phyloP scores from a whole-genome alignment of 1,284 basidiomycete genomes.

The Moniliophthora roreri region DNA sequence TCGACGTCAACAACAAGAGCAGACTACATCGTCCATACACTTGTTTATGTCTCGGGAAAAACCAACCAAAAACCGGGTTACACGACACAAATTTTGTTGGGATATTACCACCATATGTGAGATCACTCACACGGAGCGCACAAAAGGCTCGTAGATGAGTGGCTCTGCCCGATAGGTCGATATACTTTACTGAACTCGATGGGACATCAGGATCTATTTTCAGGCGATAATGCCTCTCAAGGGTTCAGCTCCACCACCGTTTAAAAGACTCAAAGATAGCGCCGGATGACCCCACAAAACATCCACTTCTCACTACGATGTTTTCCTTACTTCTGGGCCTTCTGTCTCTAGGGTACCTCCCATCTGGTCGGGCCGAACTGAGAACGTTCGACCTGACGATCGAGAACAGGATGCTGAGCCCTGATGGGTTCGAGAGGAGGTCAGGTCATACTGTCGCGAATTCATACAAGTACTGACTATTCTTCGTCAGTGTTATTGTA shows the following conservation, averaged over 20 bases:
- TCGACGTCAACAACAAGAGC: too few species aligned
- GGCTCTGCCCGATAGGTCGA: too few species aligned
- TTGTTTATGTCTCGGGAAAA: too few species aligned
- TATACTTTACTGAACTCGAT: not conserved
- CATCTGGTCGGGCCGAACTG: slow-evolving; percentile 11
- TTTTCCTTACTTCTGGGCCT: slow-evolving; percentile 1
- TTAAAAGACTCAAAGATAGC: not conserved
- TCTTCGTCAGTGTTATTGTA: slow-evolving; percentile 17
- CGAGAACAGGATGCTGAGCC: slow-evolving; percentile 20
- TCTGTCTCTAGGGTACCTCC: not conserved
- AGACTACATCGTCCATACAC: too few species aligned
- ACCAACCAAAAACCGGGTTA: too few species aligned
- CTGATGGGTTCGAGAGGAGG: slow-evolving; percentile 24
- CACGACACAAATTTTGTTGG: too few species aligned
- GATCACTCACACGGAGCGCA: not conserved
- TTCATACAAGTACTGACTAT: not conserved
- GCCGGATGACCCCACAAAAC: not conserved
- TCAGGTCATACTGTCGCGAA: slow-evolving; percentile 6
- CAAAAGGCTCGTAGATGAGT: not conserved
- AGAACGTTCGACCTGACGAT: slow-evolving; percentile 19
- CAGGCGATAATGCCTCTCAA: slow-evolving; percentile 3
- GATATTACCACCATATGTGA: not conserved
- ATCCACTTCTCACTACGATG: not conserved
- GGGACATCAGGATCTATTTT: not conserved
- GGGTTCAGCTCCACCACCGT: too few species aligned